Conservation (phyloP, 306 rosid species). For the Bauhinia variegata region DNA sequence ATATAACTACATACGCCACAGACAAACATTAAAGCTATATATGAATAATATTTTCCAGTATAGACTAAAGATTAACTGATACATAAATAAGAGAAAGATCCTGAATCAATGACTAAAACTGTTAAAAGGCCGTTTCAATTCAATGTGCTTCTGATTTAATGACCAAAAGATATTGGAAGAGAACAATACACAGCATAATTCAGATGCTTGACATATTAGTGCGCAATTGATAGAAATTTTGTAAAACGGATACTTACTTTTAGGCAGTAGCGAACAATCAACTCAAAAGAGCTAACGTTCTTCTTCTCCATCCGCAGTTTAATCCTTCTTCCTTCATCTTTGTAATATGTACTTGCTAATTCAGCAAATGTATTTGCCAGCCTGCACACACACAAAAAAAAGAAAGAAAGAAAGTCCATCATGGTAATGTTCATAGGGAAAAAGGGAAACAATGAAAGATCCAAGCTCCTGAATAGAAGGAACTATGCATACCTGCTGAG, state of each 20-base stretch:
- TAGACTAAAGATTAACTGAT: background rate
- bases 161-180: constrained; percentile 10
- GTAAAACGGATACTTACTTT: constrained; percentile 57
- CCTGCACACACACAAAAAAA: constrained; percentile 47
- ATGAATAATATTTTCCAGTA: background rate
- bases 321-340: constrained; percentile 85
- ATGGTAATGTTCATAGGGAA: background rate
- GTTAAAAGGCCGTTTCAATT: background rate
- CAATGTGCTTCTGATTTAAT: background rate
- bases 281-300: constrained; percentile 58
- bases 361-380: constrained; percentile 68
- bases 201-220: constrained; percentile 13
- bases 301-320: constrained; percentile 81
- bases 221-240: background rate
- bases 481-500: constrained; percentile 55
- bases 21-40: background rate
- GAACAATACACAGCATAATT: background rate
- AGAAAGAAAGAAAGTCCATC: no score
- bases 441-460: background rate
- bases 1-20: background rate
- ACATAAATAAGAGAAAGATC: background rate
- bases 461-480: constrained; percentile 1
- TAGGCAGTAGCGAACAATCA: constrained; percentile 83
- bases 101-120: background rate
- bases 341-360: constrained; percentile 64